Evolutionary conservation across 2,329 filamentous ascomycete species (phyloP), one percentile per base, ranked within the genome.

Genomic region (Parastagonospora avenae): DNA sequence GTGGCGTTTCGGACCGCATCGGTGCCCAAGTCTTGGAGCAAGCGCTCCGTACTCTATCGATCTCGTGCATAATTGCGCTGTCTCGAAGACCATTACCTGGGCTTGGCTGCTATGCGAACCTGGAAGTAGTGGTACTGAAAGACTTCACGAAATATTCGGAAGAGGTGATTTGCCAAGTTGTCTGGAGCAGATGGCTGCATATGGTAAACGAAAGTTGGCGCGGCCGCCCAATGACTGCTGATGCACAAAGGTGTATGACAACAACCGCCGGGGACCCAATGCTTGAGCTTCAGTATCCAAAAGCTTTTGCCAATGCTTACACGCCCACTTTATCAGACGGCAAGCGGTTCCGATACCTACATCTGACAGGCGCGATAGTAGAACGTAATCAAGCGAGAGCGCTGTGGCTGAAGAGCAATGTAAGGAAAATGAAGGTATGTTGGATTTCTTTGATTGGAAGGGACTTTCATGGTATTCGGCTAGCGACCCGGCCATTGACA

Each of bases 221-320:
- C 19, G 35, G 30, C 14, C 37, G 14, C 15, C 19, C 35, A 19
- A 31, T 28, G 39, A 45, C 33, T 31, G 45, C 50, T 60, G 46
- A 60, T 45, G 11, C 24, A 8, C 33, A 27, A 47, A 63, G 51
- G 52, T 57, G 54, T 46, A 60, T 60, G 60, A 59, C 50, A 30
- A 60, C 54, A 9, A 54, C 56, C n/a, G 54, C 45, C 19, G 48
- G 43, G 19, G 47, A 60, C 48, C 39, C 52, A 9, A 16, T 52
- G 14, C 48, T 60, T 28, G 53, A 61, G 15, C 32, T 57, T 4
- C 38, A 57, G 2, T 56, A 59, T 46, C 54, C 54, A 8, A 56
- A 38, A 36, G 50, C 52, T n/a, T 60, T 63, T 39, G 55, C 54
- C 9, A 24, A 53, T 8, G 54, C 54, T 7, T 53, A 59, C 24